Conservation (phyloP, 1,284 basidiomycete species). For the Ceratobasidium papillatum region DNA sequence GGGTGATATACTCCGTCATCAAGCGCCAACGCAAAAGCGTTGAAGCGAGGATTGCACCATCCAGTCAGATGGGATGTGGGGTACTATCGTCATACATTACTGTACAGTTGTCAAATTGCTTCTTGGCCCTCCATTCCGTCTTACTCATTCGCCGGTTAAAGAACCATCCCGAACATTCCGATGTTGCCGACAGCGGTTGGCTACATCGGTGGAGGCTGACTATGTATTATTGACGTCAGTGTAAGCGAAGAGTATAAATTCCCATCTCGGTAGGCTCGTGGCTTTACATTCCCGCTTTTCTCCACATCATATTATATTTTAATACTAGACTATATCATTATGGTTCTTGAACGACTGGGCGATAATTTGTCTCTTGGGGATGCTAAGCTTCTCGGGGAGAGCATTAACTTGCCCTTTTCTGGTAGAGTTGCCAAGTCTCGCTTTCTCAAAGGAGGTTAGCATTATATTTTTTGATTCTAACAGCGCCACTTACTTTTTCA, state of each 20-base stretch:
- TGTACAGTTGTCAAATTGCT: not conserved
- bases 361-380: not conserved
- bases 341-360: conserved; percentile 25
- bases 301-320: not conserved
- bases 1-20: no score
- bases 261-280: not conserved
- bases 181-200: not conserved
- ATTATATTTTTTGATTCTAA: not conserved
- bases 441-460: conserved; percentile 32
- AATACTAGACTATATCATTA: not conserved
- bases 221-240: not conserved
- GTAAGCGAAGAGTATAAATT: not conserved
- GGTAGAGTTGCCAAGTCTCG: conserved; percentile 20
- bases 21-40: no score
- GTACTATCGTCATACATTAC: no score
- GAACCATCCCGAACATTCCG: not conserved
- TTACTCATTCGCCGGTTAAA: not conserved
- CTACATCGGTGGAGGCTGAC: not conserved
- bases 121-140: not conserved
- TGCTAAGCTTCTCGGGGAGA: conserved; percentile 18
- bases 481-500: not conserved
- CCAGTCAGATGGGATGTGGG: no score
- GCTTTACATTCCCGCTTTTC: not conserved
- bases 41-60: no score
- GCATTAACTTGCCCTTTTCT: conserved; percentile 12